Evolutionary conservation across 2,329 filamentous ascomycete genomes (phyloP).

Genomic region (Aureobasidium sp.): DNA sequence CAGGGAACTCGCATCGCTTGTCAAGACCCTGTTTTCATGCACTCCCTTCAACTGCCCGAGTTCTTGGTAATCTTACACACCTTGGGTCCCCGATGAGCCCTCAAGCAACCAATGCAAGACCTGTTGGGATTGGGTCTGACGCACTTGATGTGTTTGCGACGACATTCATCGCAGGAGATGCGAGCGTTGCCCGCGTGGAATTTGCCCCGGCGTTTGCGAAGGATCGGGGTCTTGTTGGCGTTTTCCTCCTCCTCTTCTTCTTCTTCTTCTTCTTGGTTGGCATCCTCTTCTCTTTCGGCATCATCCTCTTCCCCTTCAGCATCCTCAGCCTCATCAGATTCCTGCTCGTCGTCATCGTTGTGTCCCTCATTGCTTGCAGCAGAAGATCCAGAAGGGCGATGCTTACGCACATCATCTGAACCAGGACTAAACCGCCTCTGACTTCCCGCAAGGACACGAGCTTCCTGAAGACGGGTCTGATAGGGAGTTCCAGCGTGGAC

Average conservation of each 20-base stretch:
- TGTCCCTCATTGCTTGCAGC: neutral
- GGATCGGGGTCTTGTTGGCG: too few relatives aligned
- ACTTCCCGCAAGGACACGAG: too few relatives aligned
- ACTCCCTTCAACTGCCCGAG: too few relatives aligned
- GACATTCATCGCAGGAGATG: neutral
- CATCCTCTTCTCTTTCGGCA: neutral
- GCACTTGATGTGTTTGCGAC: neutral
- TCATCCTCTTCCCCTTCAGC: neutral
- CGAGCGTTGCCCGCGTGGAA: neutral
- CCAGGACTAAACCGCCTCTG: neutral
- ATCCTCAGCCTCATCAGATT: neutral
- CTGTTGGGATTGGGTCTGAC: neutral
- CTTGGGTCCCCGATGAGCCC: neutral
- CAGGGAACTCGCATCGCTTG: too few relatives aligned
- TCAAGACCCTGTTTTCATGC: too few relatives aligned
- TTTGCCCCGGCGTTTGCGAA: too few relatives aligned
- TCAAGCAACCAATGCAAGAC: neutral
- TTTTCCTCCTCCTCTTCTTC: neutral
- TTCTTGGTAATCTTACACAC: neutral
- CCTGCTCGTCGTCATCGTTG: neutral
- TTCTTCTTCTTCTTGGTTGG: neutral
- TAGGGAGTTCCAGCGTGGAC: too few relatives aligned
- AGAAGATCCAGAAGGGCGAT: neutral
- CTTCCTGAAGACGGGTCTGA: too few relatives aligned
- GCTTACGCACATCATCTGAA: neutral